Percentiles rank a stretch among this genome's conserved stretches.
phyloP scores from a whole-genome alignment of 1,139 yeast genomes.

The Sugiyamaella castrensis region DNA sequence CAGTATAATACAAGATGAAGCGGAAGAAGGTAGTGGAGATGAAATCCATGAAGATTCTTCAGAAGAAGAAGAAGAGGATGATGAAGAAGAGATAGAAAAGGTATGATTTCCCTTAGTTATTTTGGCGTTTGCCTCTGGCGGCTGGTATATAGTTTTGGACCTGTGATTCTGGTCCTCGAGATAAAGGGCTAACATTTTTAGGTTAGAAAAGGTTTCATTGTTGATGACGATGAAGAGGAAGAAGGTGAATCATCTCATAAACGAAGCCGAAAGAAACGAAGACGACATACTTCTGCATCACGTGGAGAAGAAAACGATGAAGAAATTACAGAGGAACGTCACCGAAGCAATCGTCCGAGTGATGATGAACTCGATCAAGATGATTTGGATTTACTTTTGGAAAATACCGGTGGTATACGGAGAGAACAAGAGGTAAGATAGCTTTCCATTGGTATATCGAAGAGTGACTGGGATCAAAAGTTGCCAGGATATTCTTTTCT shows the following conservation, averaged over 20 bases:
- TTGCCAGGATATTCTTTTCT: background rate
- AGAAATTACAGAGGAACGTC: constrained; percentile 19
- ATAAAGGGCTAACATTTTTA: constrained; percentile 27
- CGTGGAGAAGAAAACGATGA: constrained; percentile 14
- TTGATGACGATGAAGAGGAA: constrained; percentile 80
- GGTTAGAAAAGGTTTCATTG: constrained; percentile 90
- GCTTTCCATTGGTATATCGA: background rate
- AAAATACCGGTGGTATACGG: constrained; percentile 69
- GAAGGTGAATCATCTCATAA: constrained; percentile 28
- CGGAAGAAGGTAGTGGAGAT: constrained; percentile 26
- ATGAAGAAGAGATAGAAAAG: constrained; percentile 43
- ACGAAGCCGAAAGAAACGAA: constrained; percentile 28
- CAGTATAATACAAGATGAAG: constrained; percentile 20
- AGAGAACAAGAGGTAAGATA: constrained; percentile 37
- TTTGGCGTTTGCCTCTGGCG: no score
- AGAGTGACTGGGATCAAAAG: background rate
- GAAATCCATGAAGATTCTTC: constrained; percentile 35
- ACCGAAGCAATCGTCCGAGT: constrained; percentile 31
- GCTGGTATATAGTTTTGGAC: no score
- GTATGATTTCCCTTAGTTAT: constrained; percentile 21
- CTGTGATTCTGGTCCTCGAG: no score
- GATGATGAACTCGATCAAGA: constrained; percentile 87
- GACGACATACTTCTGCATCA: constrained; percentile 14
- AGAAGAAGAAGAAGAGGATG: constrained; percentile 45
- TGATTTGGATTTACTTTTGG: constrained; percentile 86